phyloP scores from a whole-genome alignment of 257 asterid genomes.

The Solanum lycopersicoides region DNA sequence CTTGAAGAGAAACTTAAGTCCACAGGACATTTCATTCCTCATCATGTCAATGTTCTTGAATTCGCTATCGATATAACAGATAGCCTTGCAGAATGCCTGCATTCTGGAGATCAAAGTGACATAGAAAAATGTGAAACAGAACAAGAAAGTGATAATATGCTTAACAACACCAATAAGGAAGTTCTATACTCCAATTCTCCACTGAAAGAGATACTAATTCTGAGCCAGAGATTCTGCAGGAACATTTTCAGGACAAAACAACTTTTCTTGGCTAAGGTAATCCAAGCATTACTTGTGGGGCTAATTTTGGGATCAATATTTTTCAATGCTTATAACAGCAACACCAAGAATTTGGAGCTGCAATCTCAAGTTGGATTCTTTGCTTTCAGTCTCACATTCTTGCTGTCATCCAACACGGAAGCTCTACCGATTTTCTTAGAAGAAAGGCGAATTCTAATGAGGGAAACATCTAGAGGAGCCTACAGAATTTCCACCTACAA shows the following conservation, averaged over 20 bases:
- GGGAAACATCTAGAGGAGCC: conserved; percentile 72
- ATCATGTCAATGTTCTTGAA: conserved; percentile 59
- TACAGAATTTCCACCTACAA: conserved; percentile 64
- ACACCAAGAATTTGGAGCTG: conserved; percentile 19
- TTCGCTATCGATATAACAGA: conserved; percentile 53
- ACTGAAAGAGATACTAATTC: conserved; percentile 36
- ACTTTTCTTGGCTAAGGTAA: conserved; percentile 44
- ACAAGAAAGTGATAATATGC: not conserved
- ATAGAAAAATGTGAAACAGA: conserved; percentile 9
- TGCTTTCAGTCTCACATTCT: conserved; percentile 58
- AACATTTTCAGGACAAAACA: conserved; percentile 61
- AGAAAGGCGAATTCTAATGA: conserved; percentile 49
- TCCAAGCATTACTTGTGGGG: conserved; percentile 55
- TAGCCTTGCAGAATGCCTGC: conserved; percentile 25
- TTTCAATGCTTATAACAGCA: conserved; percentile 20
- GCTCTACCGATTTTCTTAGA: conserved; percentile 77
- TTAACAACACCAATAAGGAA: not conserved
- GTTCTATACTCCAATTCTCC: conserved; percentile 29
- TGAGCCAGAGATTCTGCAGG: conserved; percentile 44
- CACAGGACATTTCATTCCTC: conserved; percentile 47
- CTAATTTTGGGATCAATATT: conserved; percentile 56
- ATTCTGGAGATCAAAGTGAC: conserved; percentile 11
- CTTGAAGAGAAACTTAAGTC: conserved; percentile 42
- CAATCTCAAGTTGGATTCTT: conserved; percentile 67
- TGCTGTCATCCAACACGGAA: conserved; percentile 75